Base-by-base conservation (phyloP, 2,329 filamentous ascomycete species). In the Cladosporium phlei region DNA sequence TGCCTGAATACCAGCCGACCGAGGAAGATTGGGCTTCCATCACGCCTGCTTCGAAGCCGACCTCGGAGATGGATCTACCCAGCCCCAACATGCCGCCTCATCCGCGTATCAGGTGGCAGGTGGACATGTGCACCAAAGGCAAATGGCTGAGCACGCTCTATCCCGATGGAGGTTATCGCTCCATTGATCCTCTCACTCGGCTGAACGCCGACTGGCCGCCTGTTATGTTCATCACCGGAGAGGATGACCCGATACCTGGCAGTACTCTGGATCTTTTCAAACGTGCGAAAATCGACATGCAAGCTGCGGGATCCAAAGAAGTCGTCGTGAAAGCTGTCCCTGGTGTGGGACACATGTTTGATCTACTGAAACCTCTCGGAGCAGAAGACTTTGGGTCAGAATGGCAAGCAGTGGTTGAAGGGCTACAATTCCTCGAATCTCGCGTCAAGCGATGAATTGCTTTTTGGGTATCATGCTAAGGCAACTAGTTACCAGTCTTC, bases 261-360 rank as follows among this genome's bases (percentile, higher is more conserved):
- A 52, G 49, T 33, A 44, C 35, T 11, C 38, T 52, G n/a, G 45
- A 43, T 11, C 40, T 52, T 19, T 51, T 44, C 16, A 17, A 46
- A 32, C 43, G 54, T 29, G 52, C 54, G 14, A 47, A 46, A 28
- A 42, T 45, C n/a, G 51, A 53, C 4, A 39, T 55, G 46, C 38
- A 21, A 28, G 48, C 28, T 24, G 49, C 46, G 8, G 52, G 50
- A 2, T 43, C 56, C 20, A 47, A 48, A 21, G 51, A 52, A 28
- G 44, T 52, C 5, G 19, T 20, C n/a, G 40, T 56, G 21, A 44
- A 50, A 27, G 37, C 48, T 9, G 51, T 52, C 14, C 37, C 46
- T 10, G 52, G 49, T 7, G 54, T 40, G 14, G 38, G 35, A 17
- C 55, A 56, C 44, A 53, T 55, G 52, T 56, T 55, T 30, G 55